Evolutionary conservation across 495 filamentous ascomycete species (phyloP).

Genomic region (Neurospora sp.): DNA sequence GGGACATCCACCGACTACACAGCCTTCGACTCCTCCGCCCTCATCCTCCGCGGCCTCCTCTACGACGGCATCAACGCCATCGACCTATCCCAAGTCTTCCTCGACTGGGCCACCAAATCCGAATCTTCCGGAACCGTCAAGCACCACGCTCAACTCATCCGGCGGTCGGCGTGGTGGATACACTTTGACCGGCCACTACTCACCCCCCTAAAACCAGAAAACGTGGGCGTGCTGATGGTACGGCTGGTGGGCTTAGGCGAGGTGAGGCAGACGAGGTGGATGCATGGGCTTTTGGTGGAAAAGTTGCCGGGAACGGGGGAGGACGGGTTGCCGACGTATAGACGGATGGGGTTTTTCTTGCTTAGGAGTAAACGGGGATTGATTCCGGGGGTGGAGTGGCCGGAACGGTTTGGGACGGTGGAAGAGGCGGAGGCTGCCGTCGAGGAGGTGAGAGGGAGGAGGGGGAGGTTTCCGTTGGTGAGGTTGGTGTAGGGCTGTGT

Average conservation of each 20-base stretch:
- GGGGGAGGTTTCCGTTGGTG: neutral
- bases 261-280: neutral
- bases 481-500: neutral
- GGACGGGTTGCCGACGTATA: neutral
- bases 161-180: neutral
- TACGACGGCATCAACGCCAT: neutral
- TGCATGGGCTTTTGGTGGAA: neutral
- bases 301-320: neutral
- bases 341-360: neutral
- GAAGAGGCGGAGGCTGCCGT: neutral
- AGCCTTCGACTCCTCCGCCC: neutral
- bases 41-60: neutral
- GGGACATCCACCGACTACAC: neutral
- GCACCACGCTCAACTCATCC: neutral
- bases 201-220: no score
- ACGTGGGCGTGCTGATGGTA: neutral
- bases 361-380: neutral
- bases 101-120: neutral
- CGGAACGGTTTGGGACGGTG: neutral
- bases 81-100: neutral
- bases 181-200: neutral
- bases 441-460: neutral
- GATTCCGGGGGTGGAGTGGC: neutral
- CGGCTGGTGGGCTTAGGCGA: neutral
- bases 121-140: neutral